Base-by-base conservation (phyloP, 441 rosid genomes). In the Erodium moschatum region DNA sequence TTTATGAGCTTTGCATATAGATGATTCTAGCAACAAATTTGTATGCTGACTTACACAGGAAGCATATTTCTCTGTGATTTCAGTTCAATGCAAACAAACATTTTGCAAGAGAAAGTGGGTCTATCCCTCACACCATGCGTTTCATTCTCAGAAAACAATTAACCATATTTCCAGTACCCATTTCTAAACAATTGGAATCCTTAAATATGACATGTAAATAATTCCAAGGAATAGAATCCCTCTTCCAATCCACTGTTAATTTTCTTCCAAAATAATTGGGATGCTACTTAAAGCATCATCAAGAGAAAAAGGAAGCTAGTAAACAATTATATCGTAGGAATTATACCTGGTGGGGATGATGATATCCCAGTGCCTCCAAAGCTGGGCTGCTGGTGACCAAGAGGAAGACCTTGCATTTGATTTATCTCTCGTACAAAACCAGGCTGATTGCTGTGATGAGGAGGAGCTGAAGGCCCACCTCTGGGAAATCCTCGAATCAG, bases 331-430 rank as follows among this genome's bases (percentile, higher is more conserved):
- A 10, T 12, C 64, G 21, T 11, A 18, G 72, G 40, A 35, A 72
- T 35, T 67, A 78, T 80, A 87, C 92, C 91, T 76, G 81, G 84
- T 5, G 58, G 19, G 5, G 18, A 50, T 11, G 76, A 79, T 8
- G 76, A 78, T 67, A 83, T 83, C 64, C 86, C 84, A 60, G 38
- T 31, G 72, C 81, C 78, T 6, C 81, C 74, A 63, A 84, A 76
- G 82, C 84, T 84, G 19, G 88, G 87, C 69, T 81, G 95, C 81
- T 68, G 75, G 63, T 81, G 92, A 77, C 88, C 81, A 63, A 82
- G 84, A 35, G 90, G 85, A 60, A 84, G 76, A 68, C 95, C 89
- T 67, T 84, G 98, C 79, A 86, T 78, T 6, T 82, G 79, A 76
- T 79, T 84, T 29, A 80, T 61, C 74, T 86, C 97, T 33, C 78